Conservation (phyloP, 768 basidiomycete species). For the Xerocomellus amylosporus region DNA sequence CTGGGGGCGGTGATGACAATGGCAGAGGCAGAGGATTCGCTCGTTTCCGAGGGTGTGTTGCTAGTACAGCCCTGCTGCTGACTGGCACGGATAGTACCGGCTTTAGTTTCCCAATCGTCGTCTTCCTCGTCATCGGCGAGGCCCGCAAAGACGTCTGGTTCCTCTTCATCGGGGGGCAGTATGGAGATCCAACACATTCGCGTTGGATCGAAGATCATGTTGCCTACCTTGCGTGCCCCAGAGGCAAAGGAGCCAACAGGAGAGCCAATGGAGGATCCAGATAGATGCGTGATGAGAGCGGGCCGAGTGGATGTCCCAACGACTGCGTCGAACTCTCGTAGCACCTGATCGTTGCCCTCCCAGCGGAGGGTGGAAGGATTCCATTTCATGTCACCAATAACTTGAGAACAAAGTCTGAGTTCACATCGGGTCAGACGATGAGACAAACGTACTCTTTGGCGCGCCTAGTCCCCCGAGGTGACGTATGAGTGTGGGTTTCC, state of each 20-base stretch:
- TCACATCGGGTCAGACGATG: constrained; percentile 1
- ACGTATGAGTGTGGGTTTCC: constrained; percentile 86
- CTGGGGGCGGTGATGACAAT: constrained; percentile 47
- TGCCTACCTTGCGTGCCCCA: constrained; percentile 88
- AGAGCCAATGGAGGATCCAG: constrained; percentile 82
- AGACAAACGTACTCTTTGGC: constrained; percentile 63
- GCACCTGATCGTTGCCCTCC: constrained; percentile 94
- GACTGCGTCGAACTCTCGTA: constrained; percentile 85
- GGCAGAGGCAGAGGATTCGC: constrained; percentile 25
- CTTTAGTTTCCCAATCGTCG: constrained; percentile 66
- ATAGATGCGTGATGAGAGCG: constrained; percentile 92
- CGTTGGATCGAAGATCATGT: constrained; percentile 95
- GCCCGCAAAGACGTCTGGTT: constrained; percentile 93
- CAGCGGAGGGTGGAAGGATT: constrained; percentile 87
- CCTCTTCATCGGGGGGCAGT: constrained; percentile 82
- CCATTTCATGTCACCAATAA: constrained; percentile 96
- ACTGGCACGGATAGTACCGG: constrained; percentile 75
- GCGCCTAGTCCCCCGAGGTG: constrained; percentile 66
- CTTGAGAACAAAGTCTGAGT: constrained; percentile 41
- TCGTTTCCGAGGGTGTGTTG: constrained; percentile 28
- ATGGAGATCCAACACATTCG: constrained; percentile 96
- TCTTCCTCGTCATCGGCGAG: constrained; percentile 88
- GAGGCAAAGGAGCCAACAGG: constrained; percentile 70
- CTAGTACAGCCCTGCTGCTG: constrained; percentile 38
- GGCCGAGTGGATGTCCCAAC: constrained; percentile 84